These are phyloP conservation scores for Pouteria glomerata DNA, from an alignment of 148 eudicot species.

Conservation along the genomic window DNA sequence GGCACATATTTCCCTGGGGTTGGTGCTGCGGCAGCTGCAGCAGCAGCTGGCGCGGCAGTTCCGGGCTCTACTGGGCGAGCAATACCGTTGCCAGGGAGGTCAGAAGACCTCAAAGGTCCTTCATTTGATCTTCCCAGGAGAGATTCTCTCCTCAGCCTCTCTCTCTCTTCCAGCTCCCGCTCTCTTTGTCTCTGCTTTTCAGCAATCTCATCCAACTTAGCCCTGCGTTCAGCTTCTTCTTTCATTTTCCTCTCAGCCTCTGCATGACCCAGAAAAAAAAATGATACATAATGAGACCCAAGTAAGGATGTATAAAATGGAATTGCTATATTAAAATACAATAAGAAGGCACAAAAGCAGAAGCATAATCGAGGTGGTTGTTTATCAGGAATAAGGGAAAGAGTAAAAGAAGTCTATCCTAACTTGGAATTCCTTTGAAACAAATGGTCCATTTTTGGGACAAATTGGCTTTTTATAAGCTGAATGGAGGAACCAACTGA, in stretches of 20 bases:
- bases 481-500: too few relatives aligned
- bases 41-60: conserved; percentile 24
- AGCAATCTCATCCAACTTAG: conserved; percentile 81
- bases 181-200: conserved; percentile 86
- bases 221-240: conserved; percentile 71
- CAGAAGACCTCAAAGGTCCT: conserved; percentile 21
- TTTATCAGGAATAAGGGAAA: neutral
- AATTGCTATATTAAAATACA: neutral
- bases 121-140: conserved; percentile 33
- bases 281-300: neutral
- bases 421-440: neutral
- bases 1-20: conserved; percentile 70
- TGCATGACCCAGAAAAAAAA: conserved; percentile 12
- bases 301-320: neutral
- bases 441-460: neutral
- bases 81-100: conserved; percentile 29
- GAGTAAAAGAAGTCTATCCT: neutral
- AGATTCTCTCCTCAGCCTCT: conserved; percentile 43
- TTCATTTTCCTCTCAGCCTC: conserved; percentile 75
- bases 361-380: neutral
- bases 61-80: conserved; percentile 28
- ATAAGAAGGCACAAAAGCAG: neutral
- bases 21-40: conserved; percentile 33
- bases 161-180: conserved; percentile 76
- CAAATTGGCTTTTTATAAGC: too few relatives aligned